Percentiles rank a stretch among this genome's conserved stretches.
phyloP scores from a whole-genome alignment of 192 early-diverging fungal genomes.

The Gamsiella multidivaricata region DNA sequence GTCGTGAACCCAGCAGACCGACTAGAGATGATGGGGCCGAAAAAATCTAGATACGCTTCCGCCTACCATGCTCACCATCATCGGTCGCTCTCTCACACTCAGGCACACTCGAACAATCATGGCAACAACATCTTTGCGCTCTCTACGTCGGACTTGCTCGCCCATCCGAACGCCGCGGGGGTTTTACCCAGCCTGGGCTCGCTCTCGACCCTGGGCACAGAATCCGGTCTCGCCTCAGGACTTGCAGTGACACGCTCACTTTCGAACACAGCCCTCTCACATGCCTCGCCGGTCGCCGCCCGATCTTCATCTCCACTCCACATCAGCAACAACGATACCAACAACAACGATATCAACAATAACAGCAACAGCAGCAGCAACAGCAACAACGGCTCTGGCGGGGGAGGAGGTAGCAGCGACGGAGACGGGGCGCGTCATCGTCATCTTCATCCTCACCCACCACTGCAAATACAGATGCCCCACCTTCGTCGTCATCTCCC shows the following conservation, averaged over 20 bases:
- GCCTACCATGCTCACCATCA: conserved; percentile 24
- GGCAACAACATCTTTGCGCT: conserved; percentile 42
- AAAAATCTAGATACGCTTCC: conserved; percentile 33
- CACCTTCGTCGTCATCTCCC: not conserved
- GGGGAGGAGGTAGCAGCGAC: too few relatives aligned
- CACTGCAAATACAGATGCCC: not conserved
- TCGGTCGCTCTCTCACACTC: conserved; percentile 41
- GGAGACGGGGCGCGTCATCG: too few relatives aligned
- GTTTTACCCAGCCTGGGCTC: conserved; percentile 29
- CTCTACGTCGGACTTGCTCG: not conserved
- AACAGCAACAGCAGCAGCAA: not conserved
- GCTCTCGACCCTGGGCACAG: conserved; percentile 20
- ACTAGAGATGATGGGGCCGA: not conserved
- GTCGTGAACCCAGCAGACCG: not conserved
- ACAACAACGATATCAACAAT: not conserved
- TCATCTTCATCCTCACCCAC: conserved; percentile 16
- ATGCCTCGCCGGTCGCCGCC: conserved; percentile 29
- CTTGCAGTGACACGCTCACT: not conserved
- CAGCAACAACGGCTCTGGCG: too few relatives aligned
- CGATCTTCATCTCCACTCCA: conserved; percentile 14
- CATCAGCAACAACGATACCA: conserved; percentile 1
- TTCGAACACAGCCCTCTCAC: conserved; percentile 19
- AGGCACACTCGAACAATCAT: conserved; percentile 42
- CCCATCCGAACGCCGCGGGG: not conserved
- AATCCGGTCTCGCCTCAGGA: conserved; percentile 2